Base-by-base conservation (phyloP, 805 yeast species). In the Candida gorgasii region DNA sequence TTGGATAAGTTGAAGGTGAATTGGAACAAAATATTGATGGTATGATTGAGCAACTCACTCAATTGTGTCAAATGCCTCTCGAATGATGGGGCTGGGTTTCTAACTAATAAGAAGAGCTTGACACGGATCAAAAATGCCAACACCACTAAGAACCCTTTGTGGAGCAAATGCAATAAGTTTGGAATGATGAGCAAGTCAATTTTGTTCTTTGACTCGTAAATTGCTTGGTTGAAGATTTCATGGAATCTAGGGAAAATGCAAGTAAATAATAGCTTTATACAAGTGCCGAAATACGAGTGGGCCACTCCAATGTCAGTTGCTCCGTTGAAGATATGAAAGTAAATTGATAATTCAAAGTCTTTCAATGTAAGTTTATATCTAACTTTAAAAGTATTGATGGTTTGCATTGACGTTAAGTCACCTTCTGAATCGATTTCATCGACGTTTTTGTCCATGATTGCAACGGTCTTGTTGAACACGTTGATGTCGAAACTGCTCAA, bases 1-100 rank as follows among this genome's bases (percentile, higher is more conserved):
- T 60, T 65, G 4, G 85, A 75, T 16, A 84, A 57, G 26, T 67
- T 65, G 19, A 23, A 32, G 3, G 29, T 34, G 15, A 32, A 27
- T 22, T 30, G 33, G 24, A 42, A 24, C n/a, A 31, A n/a, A 13
- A 34, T 11, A 12, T 34, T 34, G 8, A 34, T 34, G 4, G 37
- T 34, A 22, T 34, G 28, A 19, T 22, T 22, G 11, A 34, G 28
- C 3, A 19, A 24, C 3, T 36, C 39, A 26, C 31, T 9, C 31
- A 26, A 26, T 13, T 36, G 18, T 23, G 4, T 12, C 5, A 34
- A 13, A 3, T 28, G 12, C 15, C 8, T 13, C 18, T 20, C 30
- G 8, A 15, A 16, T 16, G 27, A 23, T 9, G 18, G 20, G 7
- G 3, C 18, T 7, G 29, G 27, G 9, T 19, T 11, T n/a, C 15